A percentile compares a stretch with the other conserved stretches of the same genome.
Conservation (phyloP, 208 protist genomes). For the Leishmania tropica region DNA sequence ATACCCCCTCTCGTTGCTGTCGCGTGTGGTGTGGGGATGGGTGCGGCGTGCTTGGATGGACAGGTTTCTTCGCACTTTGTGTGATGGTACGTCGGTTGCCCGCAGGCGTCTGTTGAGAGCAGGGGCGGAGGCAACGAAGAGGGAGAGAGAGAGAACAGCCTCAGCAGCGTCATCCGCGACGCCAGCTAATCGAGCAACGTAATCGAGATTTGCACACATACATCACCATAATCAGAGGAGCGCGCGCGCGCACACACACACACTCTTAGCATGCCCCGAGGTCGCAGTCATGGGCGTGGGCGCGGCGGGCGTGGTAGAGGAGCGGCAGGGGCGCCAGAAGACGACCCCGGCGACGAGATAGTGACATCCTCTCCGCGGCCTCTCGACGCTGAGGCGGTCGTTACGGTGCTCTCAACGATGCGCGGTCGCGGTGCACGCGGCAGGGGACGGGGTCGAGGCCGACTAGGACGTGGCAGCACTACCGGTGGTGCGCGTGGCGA, state of each 20-base stretch:
- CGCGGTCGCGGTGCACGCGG: not conserved
- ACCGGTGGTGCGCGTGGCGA: not conserved
- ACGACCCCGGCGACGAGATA: not conserved
- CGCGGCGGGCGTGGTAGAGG: conserved; percentile 10
- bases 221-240: not conserved
- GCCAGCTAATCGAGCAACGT: not conserved
- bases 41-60: not conserved
- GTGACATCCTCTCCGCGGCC: not conserved
- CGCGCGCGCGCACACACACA: not conserved
- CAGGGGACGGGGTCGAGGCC: conserved; percentile 19
- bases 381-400: not conserved
- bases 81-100: not conserved
- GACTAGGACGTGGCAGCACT: conserved; percentile 5
- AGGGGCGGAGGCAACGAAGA: not conserved
- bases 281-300: conserved; percentile 16
- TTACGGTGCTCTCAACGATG: not conserved
- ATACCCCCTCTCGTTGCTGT: not conserved
- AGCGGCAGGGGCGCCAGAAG: not conserved
- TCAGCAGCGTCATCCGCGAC: not conserved
- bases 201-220: not conserved
- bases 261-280: conserved; percentile 22
- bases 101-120: not conserved
- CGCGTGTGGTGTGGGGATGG: not conserved
- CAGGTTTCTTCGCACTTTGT: not conserved
- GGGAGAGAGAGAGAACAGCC: not conserved